Conservation (phyloP, 192 early-diverging fungal species). For the Funneliformis mosseae region DNA sequence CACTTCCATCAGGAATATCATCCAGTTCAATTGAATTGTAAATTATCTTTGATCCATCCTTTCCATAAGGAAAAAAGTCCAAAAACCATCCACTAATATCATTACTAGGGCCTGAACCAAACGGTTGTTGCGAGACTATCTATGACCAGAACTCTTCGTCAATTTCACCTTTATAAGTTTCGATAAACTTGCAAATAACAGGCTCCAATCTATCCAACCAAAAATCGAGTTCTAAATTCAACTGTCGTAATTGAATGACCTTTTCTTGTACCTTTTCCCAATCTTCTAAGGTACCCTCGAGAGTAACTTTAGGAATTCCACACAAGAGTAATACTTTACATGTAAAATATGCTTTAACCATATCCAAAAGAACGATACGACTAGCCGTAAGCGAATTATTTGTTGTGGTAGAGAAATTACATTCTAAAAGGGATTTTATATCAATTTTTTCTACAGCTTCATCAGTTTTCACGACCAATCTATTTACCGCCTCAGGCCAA, state of each 20-base stretch:
- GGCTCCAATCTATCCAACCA: neutral
- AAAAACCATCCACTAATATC: neutral
- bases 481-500: neutral
- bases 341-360: neutral
- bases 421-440: neutral
- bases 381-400: neutral
- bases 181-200: neutral
- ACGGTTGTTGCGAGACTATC: neutral
- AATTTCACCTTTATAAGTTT: neutral
- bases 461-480: neutral
- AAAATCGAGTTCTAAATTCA: neutral
- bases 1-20: neutral
- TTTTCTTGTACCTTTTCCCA: neutral
- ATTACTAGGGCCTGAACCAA: neutral
- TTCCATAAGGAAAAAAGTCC: neutral
- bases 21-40: neutral
- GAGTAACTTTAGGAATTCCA: neutral
- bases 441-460: neutral
- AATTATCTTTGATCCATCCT: neutral
- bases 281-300: neutral
- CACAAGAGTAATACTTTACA: neutral
- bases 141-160: neutral
- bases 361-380: neutral
- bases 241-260: neutral
- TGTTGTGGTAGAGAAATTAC: neutral